Evolutionary conservation across 2,329 filamentous ascomycete species (phyloP).

Genomic region (Epichloe amarillans): DNA sequence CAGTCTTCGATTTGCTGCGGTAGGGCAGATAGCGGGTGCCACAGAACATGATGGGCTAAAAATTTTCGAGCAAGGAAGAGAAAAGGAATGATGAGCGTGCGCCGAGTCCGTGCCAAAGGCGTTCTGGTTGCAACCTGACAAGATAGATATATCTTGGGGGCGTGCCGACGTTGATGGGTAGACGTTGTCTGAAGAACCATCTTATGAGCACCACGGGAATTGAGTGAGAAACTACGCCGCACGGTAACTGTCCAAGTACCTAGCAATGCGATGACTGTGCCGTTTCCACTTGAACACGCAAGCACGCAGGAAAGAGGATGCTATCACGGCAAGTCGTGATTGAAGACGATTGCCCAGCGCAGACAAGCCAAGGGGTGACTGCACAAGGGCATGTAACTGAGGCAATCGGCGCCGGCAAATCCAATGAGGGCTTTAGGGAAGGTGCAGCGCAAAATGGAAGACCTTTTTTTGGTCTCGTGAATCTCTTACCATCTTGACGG

Average conservation of each 20-base stretch:
- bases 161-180: not conserved
- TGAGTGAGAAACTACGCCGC: not conserved
- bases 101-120: not conserved
- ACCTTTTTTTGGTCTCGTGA: not conserved
- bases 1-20: conserved; percentile 12
- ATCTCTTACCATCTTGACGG: conserved; percentile 7
- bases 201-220: not conserved
- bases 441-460: not conserved
- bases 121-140: not conserved
- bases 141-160: not conserved
- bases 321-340: not conserved
- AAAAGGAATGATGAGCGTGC: conserved; percentile 6
- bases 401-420: not conserved
- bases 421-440: not conserved
- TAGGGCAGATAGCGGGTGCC: conserved; percentile 10
- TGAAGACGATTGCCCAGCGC: not conserved
- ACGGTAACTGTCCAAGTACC: not conserved
- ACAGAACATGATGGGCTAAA: conserved; percentile 10
- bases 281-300: not conserved
- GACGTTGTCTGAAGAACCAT: not conserved
- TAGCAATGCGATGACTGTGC: not conserved
- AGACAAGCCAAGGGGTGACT: not conserved
- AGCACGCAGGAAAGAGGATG: not conserved
- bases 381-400: not conserved
- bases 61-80: conserved; percentile 2